phyloP scores from a whole-genome alignment of 108 stramenopile genomes.

The Fragilaria radians region DNA sequence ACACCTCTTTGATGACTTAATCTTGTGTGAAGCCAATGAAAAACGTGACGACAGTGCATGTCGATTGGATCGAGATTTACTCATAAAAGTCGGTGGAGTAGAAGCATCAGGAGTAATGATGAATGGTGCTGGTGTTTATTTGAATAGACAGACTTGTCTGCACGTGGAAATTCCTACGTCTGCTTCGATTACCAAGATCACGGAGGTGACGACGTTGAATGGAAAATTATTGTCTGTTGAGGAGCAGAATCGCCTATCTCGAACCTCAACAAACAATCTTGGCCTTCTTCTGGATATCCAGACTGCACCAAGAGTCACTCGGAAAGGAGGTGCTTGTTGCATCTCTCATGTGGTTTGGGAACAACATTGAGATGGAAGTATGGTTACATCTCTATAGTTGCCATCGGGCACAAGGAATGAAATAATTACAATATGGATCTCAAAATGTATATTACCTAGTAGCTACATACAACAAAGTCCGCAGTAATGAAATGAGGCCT shows the following conservation, averaged over 20 bases:
- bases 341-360: constrained; percentile 86
- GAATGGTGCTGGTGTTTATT: constrained; percentile 66
- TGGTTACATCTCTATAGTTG: too few species aligned
- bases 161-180: constrained; percentile 51
- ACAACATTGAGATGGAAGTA: too few species aligned
- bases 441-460: too few species aligned
- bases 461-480: too few species aligned
- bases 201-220: constrained; percentile 20
- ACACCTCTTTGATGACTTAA: constrained; percentile 56
- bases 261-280: constrained; percentile 14
- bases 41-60: constrained; percentile 64
- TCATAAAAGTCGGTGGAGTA: constrained; percentile 49
- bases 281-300: constrained; percentile 33
- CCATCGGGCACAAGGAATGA: too few species aligned
- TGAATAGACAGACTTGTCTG: constrained; percentile 73
- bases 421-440: too few species aligned
- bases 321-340: constrained; percentile 72
- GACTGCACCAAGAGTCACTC: constrained; percentile 33
- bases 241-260: constrained; percentile 21
- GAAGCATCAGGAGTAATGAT: constrained; percentile 20
- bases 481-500: too few species aligned
- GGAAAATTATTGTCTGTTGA: constrained; percentile 11
- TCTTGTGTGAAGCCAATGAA: constrained; percentile 85
- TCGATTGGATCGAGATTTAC: constrained; percentile 54
- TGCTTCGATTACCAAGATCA: constrained; percentile 37